Evolutionary conservation across 1,284 basidiomycete genomes (phyloP).

Genomic region (Anthracocystis panici-leucophaei): DNA sequence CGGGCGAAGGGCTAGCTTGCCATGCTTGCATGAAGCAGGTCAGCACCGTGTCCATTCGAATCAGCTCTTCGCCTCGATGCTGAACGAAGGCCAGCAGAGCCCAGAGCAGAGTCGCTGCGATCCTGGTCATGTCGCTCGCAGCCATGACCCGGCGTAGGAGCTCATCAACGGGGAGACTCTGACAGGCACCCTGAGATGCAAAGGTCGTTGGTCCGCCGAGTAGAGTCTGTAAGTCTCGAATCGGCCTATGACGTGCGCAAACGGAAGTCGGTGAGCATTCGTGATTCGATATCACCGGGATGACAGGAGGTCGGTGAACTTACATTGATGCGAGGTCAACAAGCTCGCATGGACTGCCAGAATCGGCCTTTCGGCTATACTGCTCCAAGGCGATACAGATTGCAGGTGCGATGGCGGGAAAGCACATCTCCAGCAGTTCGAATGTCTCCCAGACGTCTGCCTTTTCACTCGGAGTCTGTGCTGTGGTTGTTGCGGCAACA

Average conservation of each 20-base stretch:
- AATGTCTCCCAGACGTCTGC: slow-evolving; percentile 8
- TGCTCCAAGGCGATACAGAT: slow-evolving; percentile 16
- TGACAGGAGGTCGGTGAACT: not conserved
- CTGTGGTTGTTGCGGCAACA: not conserved
- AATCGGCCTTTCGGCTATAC: not conserved
- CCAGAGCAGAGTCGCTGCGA: slow-evolving; percentile 28
- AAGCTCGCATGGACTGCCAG: not conserved
- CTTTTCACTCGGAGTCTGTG: not conserved
- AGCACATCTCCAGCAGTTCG: slow-evolving; percentile 17
- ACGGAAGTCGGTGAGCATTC: not conserved
- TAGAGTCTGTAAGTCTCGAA: slow-evolving; percentile 13
- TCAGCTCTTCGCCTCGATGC: slow-evolving; percentile 27
- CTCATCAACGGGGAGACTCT: slow-evolving; percentile 5
- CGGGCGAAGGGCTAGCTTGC: slow-evolving; percentile 6
- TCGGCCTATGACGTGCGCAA: slow-evolving; percentile 12
- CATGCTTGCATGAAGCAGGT: slow-evolving; percentile 31
- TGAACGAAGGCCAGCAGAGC: slow-evolving; percentile 30
- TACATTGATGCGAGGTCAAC: slow-evolving; percentile 20
- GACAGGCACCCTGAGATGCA: not conserved
- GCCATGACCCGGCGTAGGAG: slow-evolving; percentile 3
- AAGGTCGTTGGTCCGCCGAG: slow-evolving; percentile 1
- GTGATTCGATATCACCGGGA: not conserved
- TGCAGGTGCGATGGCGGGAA: slow-evolving; percentile 29
- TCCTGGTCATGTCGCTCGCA: slow-evolving; percentile 19
- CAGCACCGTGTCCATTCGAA: slow-evolving; percentile 20